Base-by-base conservation (phyloP, 495 filamentous ascomycete species). In the Xanthoparmelia taractica region DNA sequence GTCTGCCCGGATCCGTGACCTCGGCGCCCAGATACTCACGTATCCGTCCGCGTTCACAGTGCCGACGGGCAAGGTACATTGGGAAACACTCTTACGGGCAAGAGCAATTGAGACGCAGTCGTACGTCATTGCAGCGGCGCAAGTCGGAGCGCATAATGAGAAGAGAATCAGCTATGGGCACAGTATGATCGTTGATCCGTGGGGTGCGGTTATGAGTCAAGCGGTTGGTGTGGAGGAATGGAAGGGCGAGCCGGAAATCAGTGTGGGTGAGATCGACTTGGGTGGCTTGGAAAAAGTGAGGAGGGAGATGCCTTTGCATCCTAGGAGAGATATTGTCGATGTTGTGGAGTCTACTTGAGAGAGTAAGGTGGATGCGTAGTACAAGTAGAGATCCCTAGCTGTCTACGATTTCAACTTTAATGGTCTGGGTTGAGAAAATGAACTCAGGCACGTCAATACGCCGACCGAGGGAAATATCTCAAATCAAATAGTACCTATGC, bases 11-110 rank as follows among this genome's bases (percentile, higher is more conserved):
- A 78, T 97, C 23, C 82, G 80, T 18, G 80, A 83, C 54, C 81
- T 85, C 63, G 79, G 80, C 34, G 90, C 89, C 18, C 83, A 96
- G 55, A 77, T 96, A 59, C 79, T 97, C 58, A 87, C 91, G 0
- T 97, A 89, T 73, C 94, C 93, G 4, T 91, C 87, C 1, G 93
- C 94, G 20, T 97, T 97, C 71, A 96, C 92, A 13, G 80, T 96
- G 3, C 87, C 87, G 2, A 97, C 94, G 0, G 93, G 94, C 0
- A 77, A 77, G 55, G 91, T 88, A 11, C 94, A 97, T 72, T 97
- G 93, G 93, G 83, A 88, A 65, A 73, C 80, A 0, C 74, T 97
- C 1, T 75, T 97, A 11, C 78, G 88, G 41, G 86, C 92, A 2
- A 79, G 93, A 58, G 94, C 93, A 12, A 91, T 97, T 59, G 94